Evolutionary conservation across 306 rosid genomes (phyloP).

Genomic region (Lathyrus oleraceus): DNA sequence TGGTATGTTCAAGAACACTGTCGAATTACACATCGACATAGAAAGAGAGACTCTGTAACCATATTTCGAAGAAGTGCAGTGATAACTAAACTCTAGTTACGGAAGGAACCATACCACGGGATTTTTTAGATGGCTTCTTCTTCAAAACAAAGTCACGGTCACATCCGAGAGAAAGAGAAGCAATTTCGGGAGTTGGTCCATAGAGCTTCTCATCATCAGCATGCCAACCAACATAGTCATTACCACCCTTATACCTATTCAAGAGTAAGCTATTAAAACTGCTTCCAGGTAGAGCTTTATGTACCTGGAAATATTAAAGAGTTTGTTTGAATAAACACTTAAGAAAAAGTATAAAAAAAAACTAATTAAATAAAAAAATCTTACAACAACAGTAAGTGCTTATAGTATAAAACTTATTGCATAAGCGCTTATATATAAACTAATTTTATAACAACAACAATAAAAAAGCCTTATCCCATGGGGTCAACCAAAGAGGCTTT

Average conservation of each 20-base stretch:
- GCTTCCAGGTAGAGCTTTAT: slow-evolving; percentile 86
- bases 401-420: too few relatives aligned
- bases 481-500: neutral
- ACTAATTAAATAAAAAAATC: too few relatives aligned
- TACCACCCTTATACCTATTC: slow-evolving; percentile 84
- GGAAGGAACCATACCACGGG: slow-evolving; percentile 48
- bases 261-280: slow-evolving; percentile 85
- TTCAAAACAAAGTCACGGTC: slow-evolving; percentile 87
- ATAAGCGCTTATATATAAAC: too few relatives aligned
- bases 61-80: neutral
- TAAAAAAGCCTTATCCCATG: too few relatives aligned
- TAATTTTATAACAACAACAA: too few relatives aligned
- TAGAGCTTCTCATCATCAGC: slow-evolving; percentile 92
- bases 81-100: neutral
- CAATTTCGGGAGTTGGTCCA: slow-evolving; percentile 82
- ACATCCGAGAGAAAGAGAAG: slow-evolving; percentile 81
- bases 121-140: slow-evolving; percentile 55
- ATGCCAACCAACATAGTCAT: slow-evolving; percentile 92
- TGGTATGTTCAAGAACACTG: slow-evolving; percentile 4
- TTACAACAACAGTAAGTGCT: too few relatives aligned
- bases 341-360: too few relatives aligned
- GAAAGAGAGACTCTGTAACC: slow-evolving; percentile 1
- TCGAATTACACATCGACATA: neutral
- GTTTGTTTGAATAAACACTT: neutral
- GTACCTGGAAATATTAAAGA: slow-evolving; percentile 53